Conservation (phyloP, 495 filamentous ascomycete genomes). For the Hyaloscypha hepaticicola region DNA sequence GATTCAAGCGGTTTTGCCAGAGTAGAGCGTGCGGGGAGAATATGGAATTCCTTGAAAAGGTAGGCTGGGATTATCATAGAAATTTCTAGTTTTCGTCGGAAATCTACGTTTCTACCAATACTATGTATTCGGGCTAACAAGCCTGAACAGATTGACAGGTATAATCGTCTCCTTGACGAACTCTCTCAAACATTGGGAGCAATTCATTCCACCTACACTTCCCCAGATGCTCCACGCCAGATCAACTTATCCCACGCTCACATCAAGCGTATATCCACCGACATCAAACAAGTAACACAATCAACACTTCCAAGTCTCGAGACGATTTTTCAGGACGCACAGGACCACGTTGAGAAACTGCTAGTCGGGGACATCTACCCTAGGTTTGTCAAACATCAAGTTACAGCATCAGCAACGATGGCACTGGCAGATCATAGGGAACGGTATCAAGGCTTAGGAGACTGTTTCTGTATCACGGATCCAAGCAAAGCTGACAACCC, state of each 20-base stretch:
- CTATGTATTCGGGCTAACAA: not conserved
- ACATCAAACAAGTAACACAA: constrained; percentile 38
- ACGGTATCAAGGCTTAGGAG: constrained; percentile 41
- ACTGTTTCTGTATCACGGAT: constrained; percentile 47
- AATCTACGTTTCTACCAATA: not conserved
- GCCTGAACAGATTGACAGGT: constrained; percentile 34
- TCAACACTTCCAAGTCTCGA: constrained; percentile 40
- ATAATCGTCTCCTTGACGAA: constrained; percentile 40
- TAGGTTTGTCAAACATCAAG: constrained; percentile 38
- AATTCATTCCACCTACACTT: constrained; percentile 39
- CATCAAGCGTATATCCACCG: constrained; percentile 32
- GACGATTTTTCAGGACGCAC: constrained; percentile 38
- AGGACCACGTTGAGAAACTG: constrained; percentile 28
- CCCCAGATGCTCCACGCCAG: constrained; percentile 38
- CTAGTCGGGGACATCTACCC: constrained; percentile 2
- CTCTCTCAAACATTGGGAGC: constrained; percentile 38
- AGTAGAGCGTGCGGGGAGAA: constrained; percentile 45
- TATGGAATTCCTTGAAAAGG: constrained; percentile 46
- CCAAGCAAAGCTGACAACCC: constrained; percentile 49
- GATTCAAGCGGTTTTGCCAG: constrained; percentile 41
- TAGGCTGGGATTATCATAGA: no score
- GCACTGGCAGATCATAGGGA: constrained; percentile 38
- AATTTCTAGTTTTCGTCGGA: no score
- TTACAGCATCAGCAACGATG: constrained; percentile 40
- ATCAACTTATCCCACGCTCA: constrained; percentile 37